Percentiles rank a stretch among this genome's conserved stretches.
phyloP scores from a whole-genome alignment of 2,329 filamentous ascomycete genomes.

The Rhynchosporium agropyri region DNA sequence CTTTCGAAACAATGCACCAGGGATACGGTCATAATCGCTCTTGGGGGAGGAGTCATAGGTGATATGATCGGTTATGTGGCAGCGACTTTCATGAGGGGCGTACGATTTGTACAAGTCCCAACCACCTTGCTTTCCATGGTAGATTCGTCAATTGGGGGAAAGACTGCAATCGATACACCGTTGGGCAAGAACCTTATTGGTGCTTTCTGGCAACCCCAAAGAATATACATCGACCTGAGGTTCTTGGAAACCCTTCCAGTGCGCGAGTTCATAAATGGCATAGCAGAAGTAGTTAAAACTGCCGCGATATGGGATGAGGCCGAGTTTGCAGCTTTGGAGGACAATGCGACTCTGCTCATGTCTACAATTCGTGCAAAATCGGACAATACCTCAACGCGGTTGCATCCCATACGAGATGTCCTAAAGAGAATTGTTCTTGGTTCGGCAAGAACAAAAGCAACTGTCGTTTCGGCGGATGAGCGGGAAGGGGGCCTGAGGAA shows the following conservation, averaged over 20 bases:
- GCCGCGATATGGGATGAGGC: constrained; percentile 92
- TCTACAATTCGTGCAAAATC: constrained; percentile 66
- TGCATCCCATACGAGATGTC: constrained; percentile 70
- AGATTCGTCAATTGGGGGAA: constrained; percentile 96
- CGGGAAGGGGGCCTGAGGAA: constrained; percentile 92
- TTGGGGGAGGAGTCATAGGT: constrained; percentile 95
- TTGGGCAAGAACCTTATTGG: constrained; percentile 96
- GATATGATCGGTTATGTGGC: constrained; percentile 98
- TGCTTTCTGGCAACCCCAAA: constrained; percentile 92
- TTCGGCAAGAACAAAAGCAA: constrained; percentile 90
- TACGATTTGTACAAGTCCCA: constrained; percentile 94
- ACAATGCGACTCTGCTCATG: constrained; percentile 77
- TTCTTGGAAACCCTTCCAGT: constrained; percentile 90
- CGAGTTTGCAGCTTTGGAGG: constrained; percentile 83
- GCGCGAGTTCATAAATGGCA: constrained; percentile 95
- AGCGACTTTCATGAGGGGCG: constrained; percentile 96
- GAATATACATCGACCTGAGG: constrained; percentile 90
- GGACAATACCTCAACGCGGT: constrained; percentile 54
- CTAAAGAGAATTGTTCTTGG: constrained; percentile 78
- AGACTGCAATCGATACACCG: constrained; percentile 96
- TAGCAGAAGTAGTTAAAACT: constrained; percentile 98
- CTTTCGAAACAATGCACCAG: constrained; percentile 87
- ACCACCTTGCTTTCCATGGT: constrained; percentile 97
- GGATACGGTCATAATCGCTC: constrained; percentile 91
- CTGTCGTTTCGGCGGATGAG: constrained; percentile 93